Percentiles rank a stretch among this genome's conserved stretches.
These are phyloP conservation scores for Prunus kanzakura DNA, from an alignment of 306 rosid species.

Conservation along the genomic window DNA sequence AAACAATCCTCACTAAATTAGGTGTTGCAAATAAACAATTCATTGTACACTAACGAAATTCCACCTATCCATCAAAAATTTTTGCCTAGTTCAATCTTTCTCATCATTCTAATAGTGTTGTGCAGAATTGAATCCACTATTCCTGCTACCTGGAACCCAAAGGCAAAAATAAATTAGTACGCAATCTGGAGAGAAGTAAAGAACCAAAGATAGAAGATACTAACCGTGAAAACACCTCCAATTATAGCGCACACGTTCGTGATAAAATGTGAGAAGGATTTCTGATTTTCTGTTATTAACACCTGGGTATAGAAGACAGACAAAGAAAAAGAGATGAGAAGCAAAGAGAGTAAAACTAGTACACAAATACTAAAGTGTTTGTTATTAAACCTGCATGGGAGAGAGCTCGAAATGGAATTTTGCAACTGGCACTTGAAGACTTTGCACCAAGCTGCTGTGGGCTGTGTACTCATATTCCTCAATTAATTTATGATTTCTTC, in stretches of 20 bases:
- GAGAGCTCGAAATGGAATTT: conserved; percentile 95
- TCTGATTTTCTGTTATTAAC: conserved; percentile 68
- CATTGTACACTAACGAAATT: conserved; percentile 14
- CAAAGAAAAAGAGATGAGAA: conserved; percentile 16
- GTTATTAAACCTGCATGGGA: conserved; percentile 83
- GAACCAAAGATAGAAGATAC: conserved; percentile 30
- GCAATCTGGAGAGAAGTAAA: neutral
- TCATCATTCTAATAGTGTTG: conserved; percentile 67
- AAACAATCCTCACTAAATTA: conserved; percentile 18
- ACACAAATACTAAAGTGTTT: conserved; percentile 8
- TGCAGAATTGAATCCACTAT: conserved; percentile 85
- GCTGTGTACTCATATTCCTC: conserved; percentile 98
- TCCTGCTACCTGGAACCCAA: conserved; percentile 88
- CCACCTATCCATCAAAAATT: conserved; percentile 58
- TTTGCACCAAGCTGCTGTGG: conserved; percentile 80
- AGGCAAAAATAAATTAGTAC: conserved; percentile 7
- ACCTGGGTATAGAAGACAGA: conserved; percentile 48
- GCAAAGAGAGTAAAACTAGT: neutral
- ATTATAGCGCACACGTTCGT: conserved; percentile 93
- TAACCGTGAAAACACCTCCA: conserved; percentile 97
- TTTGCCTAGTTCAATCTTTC: conserved; percentile 86
- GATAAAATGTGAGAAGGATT: conserved; percentile 87
- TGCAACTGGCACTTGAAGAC: conserved; percentile 64
- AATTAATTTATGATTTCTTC: conserved; percentile 49
- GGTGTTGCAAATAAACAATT: conserved; percentile 33